Base-by-base conservation (phyloP, 163 green algal species). In the Prototheca stagnorum region DNA sequence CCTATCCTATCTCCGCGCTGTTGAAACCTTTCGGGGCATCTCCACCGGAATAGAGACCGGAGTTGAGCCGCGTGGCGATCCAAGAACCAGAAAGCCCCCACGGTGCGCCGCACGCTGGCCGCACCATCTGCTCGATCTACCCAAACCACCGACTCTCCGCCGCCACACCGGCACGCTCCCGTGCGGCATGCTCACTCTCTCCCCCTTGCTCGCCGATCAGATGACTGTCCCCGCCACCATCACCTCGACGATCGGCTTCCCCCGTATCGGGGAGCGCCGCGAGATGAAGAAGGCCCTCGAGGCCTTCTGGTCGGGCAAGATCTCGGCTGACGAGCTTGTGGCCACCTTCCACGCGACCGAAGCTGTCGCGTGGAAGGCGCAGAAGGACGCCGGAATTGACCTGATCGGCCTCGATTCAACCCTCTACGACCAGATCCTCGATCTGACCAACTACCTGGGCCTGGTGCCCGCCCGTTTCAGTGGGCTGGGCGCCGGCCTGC, bases 341-440 rank as follows among this genome's bases (percentile, higher is more conserved):
- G 35, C 51, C 5, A 47, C 64, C 1, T 43, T 54, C 9, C 24
- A 63, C 9, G 49, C 53, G 12, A 62, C 81, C 0, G 55, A 91
- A 39, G 48, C 44, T 0, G 49, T 51, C 0, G 80, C 69, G 3
- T 94, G 81, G 84, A 19, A 45, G 21, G 26, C 56, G 11, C 80
- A 90, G 63, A 22, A 51, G 2, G 40, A 63, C 2, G 64, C 67
- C 8, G 73, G 61, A 27, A 56, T 91, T 6, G 31, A 62, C 4
- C 65, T 71, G 11, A 56, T 91, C 16, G 81, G 63, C 27, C 53
- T 91, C 7, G 83, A 90, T 44, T 74, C 75, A 47, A 93, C 84
- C 0, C 55, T 88, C 11, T 94, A 94, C 51, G 84, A 94, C 61
- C 84, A 94, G 52, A 53, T 76, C 16, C 67, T 94, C 28, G 84